phyloP scores from a whole-genome alignment of 371 early-diverging fungal species.

The Nosema muscidifuracis region DNA sequence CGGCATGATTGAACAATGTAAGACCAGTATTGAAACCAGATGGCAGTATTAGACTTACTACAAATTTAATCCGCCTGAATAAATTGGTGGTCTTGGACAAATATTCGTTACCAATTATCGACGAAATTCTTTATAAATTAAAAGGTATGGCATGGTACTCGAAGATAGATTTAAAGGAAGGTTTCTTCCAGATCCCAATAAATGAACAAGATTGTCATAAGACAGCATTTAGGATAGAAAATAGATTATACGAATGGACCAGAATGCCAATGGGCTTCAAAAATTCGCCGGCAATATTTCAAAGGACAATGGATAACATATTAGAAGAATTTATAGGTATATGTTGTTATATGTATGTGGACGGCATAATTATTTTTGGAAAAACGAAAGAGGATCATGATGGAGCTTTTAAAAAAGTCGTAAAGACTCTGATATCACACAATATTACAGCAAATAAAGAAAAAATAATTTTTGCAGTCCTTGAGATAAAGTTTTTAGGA shows the following conservation, averaged over 20 bases:
- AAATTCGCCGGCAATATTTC: conserved; percentile 40
- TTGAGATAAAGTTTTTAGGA: not conserved
- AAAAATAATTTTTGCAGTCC: not conserved
- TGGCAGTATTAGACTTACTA: conserved; percentile 31
- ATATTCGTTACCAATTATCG: conserved; percentile 29
- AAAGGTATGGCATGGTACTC: conserved; percentile 27
- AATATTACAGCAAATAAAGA: not conserved
- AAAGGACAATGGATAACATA: conserved; percentile 25
- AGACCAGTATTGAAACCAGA: conserved; percentile 19
- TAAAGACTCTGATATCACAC: not conserved
- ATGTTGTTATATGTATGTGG: not conserved
- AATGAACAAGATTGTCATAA: conserved; percentile 25
- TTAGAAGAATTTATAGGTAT: not conserved
- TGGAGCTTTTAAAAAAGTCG: not conserved
- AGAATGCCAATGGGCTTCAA: conserved; percentile 46
- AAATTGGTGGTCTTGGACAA: conserved; percentile 4
- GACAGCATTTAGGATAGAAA: conserved; percentile 40
- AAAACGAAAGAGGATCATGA: conserved; percentile 1
- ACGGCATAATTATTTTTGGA: not conserved
- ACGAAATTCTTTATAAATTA: conserved; percentile 17
- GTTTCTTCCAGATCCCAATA: conserved; percentile 33
- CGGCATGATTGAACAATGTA: conserved; percentile 30
- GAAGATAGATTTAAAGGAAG: conserved; percentile 31
- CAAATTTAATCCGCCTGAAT: conserved; percentile 39
- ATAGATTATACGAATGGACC: conserved; percentile 35